phyloP scores from a whole-genome alignment of 2,329 filamentous ascomycete genomes.

The Incumbomyces lentus region DNA sequence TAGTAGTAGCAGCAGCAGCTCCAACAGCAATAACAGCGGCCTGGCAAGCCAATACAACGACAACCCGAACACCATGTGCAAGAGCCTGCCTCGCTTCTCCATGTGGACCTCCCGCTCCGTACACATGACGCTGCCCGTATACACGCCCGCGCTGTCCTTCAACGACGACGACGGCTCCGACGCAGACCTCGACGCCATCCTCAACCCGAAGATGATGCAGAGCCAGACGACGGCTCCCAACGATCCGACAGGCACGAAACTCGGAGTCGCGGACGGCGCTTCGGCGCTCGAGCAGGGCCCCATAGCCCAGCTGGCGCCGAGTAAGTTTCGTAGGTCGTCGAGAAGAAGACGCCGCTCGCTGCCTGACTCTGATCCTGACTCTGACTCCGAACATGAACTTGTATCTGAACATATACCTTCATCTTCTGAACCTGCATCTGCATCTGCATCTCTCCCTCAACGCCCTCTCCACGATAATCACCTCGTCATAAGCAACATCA shows the following conservation, averaged over 20 bases:
- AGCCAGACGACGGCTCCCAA: not conserved
- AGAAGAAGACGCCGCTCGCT: no score
- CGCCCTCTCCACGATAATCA: not conserved
- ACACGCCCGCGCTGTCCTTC: not conserved
- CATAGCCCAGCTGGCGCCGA: not conserved
- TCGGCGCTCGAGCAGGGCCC: not conserved
- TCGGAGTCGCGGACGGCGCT: not conserved
- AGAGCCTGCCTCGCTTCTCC: slow-evolving; percentile 2
- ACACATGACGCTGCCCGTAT: slow-evolving; percentile 1
- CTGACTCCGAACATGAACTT: no score
- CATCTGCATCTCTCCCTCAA: no score
- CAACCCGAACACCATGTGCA: slow-evolving; percentile 1
- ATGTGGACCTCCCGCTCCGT: slow-evolving; percentile 1
- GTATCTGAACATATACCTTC: no score
- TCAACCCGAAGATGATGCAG: slow-evolving; percentile 2
- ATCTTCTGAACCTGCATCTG: no score
- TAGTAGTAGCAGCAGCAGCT: not conserved
- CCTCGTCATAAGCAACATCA: slow-evolving; percentile 1
- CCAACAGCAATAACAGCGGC: not conserved
- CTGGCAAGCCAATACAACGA: slow-evolving; percentile 6
- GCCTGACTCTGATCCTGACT: no score
- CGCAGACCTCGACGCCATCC: not conserved
- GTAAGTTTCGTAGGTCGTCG: not conserved
- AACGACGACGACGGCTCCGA: not conserved
- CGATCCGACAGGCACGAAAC: slow-evolving; percentile 3